Base-by-base conservation (phyloP, 176 grass and related monocot species). In the Pontederia crassipes region DNA sequence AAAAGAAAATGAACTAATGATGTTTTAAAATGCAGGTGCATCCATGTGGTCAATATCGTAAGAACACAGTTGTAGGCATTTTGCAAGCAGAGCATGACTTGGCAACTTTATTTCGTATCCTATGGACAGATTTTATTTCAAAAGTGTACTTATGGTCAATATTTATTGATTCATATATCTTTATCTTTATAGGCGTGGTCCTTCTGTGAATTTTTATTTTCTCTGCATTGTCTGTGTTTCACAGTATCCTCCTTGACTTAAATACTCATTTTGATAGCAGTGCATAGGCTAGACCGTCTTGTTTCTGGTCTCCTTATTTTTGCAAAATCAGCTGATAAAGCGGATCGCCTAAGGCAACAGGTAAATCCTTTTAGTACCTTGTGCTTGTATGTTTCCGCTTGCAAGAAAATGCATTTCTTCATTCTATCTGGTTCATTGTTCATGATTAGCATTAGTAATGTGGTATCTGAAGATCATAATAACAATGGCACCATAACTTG, bases 291-390 rank as follows among this genome's bases (percentile, higher is more conserved):
- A 88, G 92, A 97, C 56, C 77, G 83, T 29, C 75, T 97, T 77
- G 92, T 97, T 85, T 97, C 92, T 64, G 92, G 92, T 58, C 92
- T 97, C 70, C 86, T 97, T 64, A 97, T 97, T 66, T 97, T 97
- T 67, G 87, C 92, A 58, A 97, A 90, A 90, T 88, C 66, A 68
- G 83, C 83, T 32, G 55, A 85, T 0, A 85, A 70, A 81, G 92
- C 92, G 72, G 92, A 97, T 59, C 66, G 49, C 62, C 90, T 97
- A 70, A 90, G 92, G 64, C 87, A 85, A 71, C 80, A 97, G 87
- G 92, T 97, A 66, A 62, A 14, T 56, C 56, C 69, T 50, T 45
- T 61, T 13, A n/a, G 52, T 48, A 12, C 10, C 58, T 72, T 27
- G 26, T 65, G 12, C 15, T 60, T 12, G 18, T 66, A 13, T 9